These are phyloP conservation scores for Rhizopus delemar DNA, from an alignment of 371 early-diverging fungal genomes.

Conservation along the genomic window DNA sequence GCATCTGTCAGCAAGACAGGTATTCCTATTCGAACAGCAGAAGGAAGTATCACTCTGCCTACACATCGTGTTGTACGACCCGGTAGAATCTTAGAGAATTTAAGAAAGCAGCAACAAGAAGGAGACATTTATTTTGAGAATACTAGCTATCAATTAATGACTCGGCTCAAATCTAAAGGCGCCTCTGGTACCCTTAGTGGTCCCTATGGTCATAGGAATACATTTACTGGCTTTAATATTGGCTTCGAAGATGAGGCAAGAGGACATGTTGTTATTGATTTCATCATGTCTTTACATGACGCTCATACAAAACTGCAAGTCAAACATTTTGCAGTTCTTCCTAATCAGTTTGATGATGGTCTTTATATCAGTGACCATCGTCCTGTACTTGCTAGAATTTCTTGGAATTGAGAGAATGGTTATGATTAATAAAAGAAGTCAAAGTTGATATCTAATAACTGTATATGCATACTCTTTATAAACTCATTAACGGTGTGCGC, in stretches of 20 bases:
- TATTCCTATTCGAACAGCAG: conserved; percentile 29
- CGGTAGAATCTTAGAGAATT: conserved; percentile 28
- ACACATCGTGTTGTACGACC: conserved; percentile 47
- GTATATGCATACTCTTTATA: conserved; percentile 26
- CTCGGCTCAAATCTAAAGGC: conserved; percentile 25
- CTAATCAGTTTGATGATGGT: neutral
- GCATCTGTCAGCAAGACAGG: conserved; percentile 24
- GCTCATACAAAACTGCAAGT: neutral
- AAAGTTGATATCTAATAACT: neutral
- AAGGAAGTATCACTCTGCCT: conserved; percentile 36
- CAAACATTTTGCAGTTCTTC: conserved; percentile 29
- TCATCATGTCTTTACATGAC: conserved; percentile 42
- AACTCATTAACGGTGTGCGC: conserved; percentile 62
- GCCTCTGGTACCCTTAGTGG: conserved; percentile 34
- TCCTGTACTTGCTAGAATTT: conserved; percentile 45
- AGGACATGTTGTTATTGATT: conserved; percentile 42
- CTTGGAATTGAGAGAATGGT: conserved; percentile 25
- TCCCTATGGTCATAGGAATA: conserved; percentile 44
- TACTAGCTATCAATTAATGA: conserved; percentile 35
- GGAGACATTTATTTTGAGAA: conserved; percentile 28
- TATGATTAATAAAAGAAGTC: neutral
- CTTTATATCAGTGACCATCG: conserved; percentile 54
- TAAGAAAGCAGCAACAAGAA: conserved; percentile 23
- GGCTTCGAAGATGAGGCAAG: conserved; percentile 39
- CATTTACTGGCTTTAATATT: conserved; percentile 45